Conservation (phyloP, 371 early-diverging fungal species). For the Aphelidium insulamus region DNA sequence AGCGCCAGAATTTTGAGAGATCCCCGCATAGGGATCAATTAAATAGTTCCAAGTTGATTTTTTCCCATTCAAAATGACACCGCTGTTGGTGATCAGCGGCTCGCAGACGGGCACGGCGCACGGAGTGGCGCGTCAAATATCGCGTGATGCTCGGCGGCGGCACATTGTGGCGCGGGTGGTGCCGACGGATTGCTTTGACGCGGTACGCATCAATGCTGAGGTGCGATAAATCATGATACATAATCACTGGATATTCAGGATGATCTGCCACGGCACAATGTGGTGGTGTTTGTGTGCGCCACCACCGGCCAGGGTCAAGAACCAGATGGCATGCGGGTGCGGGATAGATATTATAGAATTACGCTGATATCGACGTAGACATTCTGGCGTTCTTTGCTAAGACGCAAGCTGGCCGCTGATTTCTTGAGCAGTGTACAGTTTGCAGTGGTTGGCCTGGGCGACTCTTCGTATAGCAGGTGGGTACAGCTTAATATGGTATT, state of each 20-base stretch:
- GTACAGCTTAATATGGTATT: background rate
- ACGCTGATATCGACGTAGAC: constrained; percentile 8
- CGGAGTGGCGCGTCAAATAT: constrained; percentile 53
- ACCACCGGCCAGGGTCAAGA: constrained; percentile 88
- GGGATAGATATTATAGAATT: too few species aligned
- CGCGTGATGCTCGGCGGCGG: constrained; percentile 48
- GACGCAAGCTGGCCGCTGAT: constrained; percentile 43
- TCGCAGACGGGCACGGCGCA: constrained; percentile 66
- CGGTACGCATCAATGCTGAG: constrained; percentile 10
- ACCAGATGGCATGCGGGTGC: constrained; percentile 79
- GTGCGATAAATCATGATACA: background rate
- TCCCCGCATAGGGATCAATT: too few species aligned
- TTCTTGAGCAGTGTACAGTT: constrained; percentile 36
- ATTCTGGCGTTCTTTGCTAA: constrained; percentile 74
- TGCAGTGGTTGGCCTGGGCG: constrained; percentile 85
- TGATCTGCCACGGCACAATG: constrained; percentile 24
- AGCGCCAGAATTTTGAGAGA: too few species aligned
- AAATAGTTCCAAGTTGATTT: too few species aligned
- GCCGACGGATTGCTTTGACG: constrained; percentile 60
- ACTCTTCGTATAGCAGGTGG: constrained; percentile 72
- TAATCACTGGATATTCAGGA: background rate
- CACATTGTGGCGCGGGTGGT: constrained; percentile 32
- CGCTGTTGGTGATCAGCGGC: constrained; percentile 53
- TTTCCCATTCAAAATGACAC: too few species aligned
- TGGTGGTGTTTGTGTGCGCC: constrained; percentile 70